phyloP scores from a whole-genome alignment of 1,284 basidiomycete species.

The Papiliotrema laurentii region DNA sequence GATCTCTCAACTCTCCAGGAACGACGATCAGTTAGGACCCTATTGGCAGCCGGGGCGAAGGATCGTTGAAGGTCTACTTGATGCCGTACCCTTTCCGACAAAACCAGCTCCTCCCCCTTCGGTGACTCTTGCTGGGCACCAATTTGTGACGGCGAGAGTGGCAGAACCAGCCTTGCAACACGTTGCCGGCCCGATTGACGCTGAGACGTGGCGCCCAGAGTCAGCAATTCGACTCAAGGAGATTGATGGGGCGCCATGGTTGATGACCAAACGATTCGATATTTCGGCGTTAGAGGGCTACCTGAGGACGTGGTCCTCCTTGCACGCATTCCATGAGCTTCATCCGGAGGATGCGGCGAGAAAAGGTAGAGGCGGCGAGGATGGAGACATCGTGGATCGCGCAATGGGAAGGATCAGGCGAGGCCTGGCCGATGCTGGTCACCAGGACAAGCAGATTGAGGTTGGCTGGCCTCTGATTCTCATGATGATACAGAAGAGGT shows the following conservation, averaged over 20 bases:
- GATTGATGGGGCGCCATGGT: constrained; percentile 48
- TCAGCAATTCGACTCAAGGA: constrained; percentile 25
- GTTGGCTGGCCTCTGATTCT: constrained; percentile 71
- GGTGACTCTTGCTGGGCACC: constrained; percentile 55
- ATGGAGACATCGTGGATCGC: constrained; percentile 62
- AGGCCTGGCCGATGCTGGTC: constrained; percentile 49
- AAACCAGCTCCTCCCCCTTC: constrained; percentile 40
- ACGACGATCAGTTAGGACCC: constrained; percentile 57
- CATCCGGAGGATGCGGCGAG: constrained; percentile 57
- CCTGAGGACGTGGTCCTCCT: constrained; percentile 65
- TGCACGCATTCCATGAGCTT: constrained; percentile 64
- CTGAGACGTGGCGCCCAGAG: constrained; percentile 18
- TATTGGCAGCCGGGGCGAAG: constrained; percentile 77
- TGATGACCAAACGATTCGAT: constrained; percentile 60
- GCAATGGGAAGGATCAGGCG: constrained; percentile 52
- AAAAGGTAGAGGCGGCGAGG: constrained; percentile 19
- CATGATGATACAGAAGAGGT: constrained; percentile 53
- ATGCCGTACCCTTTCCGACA: constrained; percentile 62
- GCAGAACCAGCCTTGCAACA: constrained; percentile 3
- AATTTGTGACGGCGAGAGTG: constrained; percentile 8
- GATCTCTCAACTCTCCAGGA: constrained; percentile 48
- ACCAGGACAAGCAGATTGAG: constrained; percentile 51
- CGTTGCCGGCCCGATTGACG: constrained; percentile 8
- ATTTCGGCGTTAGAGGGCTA: constrained; percentile 65
- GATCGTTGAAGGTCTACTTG: constrained; percentile 67